These are phyloP conservation scores for Albatrellus sp. DNA, from an alignment of 1,284 basidiomycete species.

Conservation along the genomic window DNA sequence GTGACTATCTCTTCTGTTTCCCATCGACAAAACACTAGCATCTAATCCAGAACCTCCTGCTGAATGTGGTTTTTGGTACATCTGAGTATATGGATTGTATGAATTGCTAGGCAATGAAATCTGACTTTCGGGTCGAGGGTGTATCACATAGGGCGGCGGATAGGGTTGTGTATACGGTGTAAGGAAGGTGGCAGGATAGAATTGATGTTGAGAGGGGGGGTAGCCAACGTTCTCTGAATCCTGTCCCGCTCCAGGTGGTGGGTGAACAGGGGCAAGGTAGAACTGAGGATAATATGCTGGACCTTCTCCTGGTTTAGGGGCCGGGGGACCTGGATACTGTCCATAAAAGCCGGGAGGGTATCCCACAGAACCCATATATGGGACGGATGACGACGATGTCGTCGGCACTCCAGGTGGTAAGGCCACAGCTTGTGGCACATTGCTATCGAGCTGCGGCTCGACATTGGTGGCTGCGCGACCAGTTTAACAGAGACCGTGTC, in stretches of 20 bases:
- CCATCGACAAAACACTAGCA: background rate
- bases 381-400: conserved; percentile 31
- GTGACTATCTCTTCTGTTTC: background rate
- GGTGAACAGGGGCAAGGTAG: conserved; percentile 26
- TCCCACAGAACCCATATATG: conserved; percentile 29
- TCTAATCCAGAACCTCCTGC: background rate
- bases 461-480: conserved; percentile 42
- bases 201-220: conserved; percentile 26
- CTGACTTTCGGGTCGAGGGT: conserved; percentile 27
- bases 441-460: conserved; percentile 37
- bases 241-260: conserved; percentile 25
- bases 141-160: conserved; percentile 34
- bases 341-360: conserved; percentile 29
- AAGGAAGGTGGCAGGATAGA: conserved; percentile 39
- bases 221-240: conserved; percentile 34
- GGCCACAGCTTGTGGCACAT: conserved; percentile 28
- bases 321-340: conserved; percentile 33
- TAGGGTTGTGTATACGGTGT: conserved; percentile 32
- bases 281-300: conserved; percentile 37
- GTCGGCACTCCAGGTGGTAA: conserved; percentile 28
- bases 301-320: conserved; percentile 38
- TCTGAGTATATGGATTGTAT: conserved; percentile 2
- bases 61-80: background rate
- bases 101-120: conserved; percentile 17
- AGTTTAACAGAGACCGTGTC: conserved; percentile 11